phyloP scores from a whole-genome alignment of 768 basidiomycete genomes.

The Boletus pseudo-olivaceus region DNA sequence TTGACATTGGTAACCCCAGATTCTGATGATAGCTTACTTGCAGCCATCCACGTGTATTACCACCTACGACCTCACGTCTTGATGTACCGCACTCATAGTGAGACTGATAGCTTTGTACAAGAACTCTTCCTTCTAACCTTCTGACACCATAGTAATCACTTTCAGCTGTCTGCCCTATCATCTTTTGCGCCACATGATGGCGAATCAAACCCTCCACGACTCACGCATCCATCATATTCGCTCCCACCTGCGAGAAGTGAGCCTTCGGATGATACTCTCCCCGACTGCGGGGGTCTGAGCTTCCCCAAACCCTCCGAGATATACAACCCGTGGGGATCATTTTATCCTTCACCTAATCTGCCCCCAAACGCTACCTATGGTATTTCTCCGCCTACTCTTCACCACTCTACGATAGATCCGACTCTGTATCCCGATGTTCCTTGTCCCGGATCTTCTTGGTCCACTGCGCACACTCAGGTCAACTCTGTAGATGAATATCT shows the following conservation, averaged over 20 bases:
- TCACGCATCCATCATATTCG: not conserved
- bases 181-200: not conserved
- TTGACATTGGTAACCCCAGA: not conserved
- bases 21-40: constrained; percentile 1
- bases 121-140: not conserved
- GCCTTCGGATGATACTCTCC: not conserved
- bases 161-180: not conserved
- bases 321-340: constrained; percentile 6
- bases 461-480: not conserved
- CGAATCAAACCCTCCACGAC: not conserved
- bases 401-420: not conserved
- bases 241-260: not conserved
- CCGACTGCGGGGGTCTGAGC: not conserved
- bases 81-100: constrained; percentile 6
- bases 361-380: not conserved
- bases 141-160: constrained; percentile 1
- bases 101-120: not conserved
- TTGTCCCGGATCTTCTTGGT: not conserved
- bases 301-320: not conserved
- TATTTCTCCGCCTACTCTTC: not conserved
- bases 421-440: not conserved
- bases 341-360: not conserved
- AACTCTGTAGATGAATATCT: not conserved
- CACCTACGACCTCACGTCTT: not conserved
- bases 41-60: constrained; percentile 4